These are phyloP conservation scores for Amaranthus hypochondriacus DNA, from an alignment of 148 eudicot genomes.

Conservation along the genomic window DNA sequence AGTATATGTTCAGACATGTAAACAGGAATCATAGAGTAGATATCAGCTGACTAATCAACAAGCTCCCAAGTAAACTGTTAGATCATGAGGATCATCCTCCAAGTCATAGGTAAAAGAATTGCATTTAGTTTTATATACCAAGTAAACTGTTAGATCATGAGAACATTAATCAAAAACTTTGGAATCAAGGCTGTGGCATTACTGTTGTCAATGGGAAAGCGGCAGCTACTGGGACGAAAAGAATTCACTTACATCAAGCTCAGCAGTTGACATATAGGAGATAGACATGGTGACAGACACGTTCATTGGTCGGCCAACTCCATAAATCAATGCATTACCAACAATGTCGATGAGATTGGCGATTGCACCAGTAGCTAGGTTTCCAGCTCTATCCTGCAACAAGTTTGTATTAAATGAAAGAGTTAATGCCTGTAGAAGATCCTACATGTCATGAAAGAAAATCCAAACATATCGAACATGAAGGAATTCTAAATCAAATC, in stretches of 20 bases:
- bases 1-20: background rate
- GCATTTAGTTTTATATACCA: background rate
- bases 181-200: no score
- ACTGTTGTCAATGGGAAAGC: background rate
- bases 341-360: conserved; percentile 69
- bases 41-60: background rate
- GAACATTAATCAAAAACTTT: background rate
- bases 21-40: background rate
- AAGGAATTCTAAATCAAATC: background rate
- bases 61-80: background rate
- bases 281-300: conserved; percentile 82
- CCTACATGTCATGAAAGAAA: background rate
- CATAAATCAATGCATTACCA: conserved; percentile 57
- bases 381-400: conserved; percentile 36
- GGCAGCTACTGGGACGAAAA: background rate
- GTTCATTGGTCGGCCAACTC: conserved; percentile 50
- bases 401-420: background rate
- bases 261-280: conserved; percentile 58
- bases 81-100: background rate
- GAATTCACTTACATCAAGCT: conserved; percentile 51
- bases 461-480: background rate
- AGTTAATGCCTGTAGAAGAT: background rate
- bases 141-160: background rate
- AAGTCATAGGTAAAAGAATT: no score
- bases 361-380: conserved; percentile 64